Evolutionary conservation across 2,329 filamentous ascomycete species (phyloP), one percentile per base, ranked within the genome.

Genomic region (Immersiporthe knoxdaviesiana): DNA sequence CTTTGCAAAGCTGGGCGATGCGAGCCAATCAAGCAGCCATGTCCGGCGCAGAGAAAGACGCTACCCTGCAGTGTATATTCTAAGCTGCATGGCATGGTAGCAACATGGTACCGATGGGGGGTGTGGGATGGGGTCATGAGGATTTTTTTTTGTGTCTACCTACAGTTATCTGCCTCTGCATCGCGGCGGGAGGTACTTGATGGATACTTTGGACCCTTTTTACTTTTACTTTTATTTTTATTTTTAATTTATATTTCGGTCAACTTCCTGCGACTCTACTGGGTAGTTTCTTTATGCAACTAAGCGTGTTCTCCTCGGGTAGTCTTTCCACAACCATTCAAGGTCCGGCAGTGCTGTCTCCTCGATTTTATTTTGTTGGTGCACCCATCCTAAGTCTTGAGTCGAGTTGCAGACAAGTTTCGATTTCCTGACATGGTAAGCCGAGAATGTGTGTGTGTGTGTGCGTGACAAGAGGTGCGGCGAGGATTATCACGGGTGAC

Each of bases 1-100:
- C 30, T 32, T 35, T 27, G 21, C 37, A n/a, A 59, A 61, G 35
- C 37, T 61, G 59, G 59, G 21, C 37, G 35, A 61, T 44, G 59
- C 59, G 59, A 41, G 39, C 59, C 59, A 61, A 61, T 61, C 59
- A 61, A 61, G 37, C 35, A 30, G 59, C 21, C 35, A 61, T 41
- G 59, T 41, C n/a, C 39, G 59, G 24, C 10, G 39, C 35, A 61
- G 2, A 61, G 2, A 10, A n/a, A 41, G 59, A 60, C 37, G 59
- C 59, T 41, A 61, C 21, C n/a, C n/a, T n/a, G n/a, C 44, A 18
- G 44, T 21, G 44, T n/a, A 18, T 7, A 47, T 47, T 8, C 44
- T 47, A 47, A 41, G n/a, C 35, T 24, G 5, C 16, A 54, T 30
- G 30, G 52, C 18, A 54, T 16, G 24, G 52, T 54, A 47, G 44